Percentiles rank a stretch among this genome's conserved stretches.
phyloP scores from a whole-genome alignment of 2,329 filamentous ascomycete genomes.

The Penicillium psychrosexuale region DNA sequence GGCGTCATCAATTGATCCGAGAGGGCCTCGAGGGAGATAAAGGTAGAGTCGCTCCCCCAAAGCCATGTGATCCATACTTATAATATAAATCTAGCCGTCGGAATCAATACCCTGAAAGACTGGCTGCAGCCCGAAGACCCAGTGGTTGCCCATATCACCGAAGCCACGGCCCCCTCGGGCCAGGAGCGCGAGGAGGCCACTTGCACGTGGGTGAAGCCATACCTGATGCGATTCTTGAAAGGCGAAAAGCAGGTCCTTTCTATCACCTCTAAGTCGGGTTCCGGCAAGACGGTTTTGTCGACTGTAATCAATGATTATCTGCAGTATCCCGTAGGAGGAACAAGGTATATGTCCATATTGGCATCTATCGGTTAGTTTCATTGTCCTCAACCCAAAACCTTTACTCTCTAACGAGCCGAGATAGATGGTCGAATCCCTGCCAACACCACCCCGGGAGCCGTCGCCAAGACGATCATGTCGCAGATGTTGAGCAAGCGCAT shows the following conservation, averaged over 20 bases:
- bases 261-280: slow-evolving; percentile 43
- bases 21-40: slow-evolving; percentile 18
- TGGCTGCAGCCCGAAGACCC: slow-evolving; percentile 49
- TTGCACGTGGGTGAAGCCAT: slow-evolving; percentile 53
- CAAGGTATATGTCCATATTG: slow-evolving; percentile 35
- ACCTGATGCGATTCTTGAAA: slow-evolving; percentile 50
- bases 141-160: slow-evolving; percentile 43
- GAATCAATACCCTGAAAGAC: neutral
- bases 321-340: slow-evolving; percentile 38
- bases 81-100: neutral
- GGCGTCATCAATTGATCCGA: slow-evolving; percentile 38
- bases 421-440: slow-evolving; percentile 30
- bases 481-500: slow-evolving; percentile 41
- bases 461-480: slow-evolving; percentile 36
- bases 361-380: slow-evolving; percentile 30
- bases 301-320: slow-evolving; percentile 41
- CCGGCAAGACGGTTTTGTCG: slow-evolving; percentile 40
- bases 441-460: slow-evolving; percentile 30
- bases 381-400: neutral
- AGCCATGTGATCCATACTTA: neutral
- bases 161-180: slow-evolving; percentile 43
- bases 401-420: neutral
- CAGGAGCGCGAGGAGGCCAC: slow-evolving; percentile 51
- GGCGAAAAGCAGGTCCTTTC: slow-evolving; percentile 45
- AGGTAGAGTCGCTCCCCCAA: neutral